These are phyloP conservation scores for Mucor mucedo DNA, from an alignment of 371 early-diverging fungal species.

Conservation along the genomic window DNA sequence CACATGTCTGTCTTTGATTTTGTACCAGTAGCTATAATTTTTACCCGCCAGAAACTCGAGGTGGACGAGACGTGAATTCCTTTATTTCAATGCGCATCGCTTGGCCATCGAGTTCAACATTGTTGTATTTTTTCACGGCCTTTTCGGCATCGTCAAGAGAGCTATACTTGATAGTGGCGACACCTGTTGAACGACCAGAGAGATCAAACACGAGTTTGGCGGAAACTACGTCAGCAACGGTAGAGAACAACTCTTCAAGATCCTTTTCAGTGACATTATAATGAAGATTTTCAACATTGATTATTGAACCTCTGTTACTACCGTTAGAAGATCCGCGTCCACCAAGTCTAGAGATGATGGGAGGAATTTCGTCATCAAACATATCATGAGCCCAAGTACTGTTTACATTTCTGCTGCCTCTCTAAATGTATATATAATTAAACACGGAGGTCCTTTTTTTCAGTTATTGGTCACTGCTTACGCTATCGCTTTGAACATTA, in stretches of 20 bases:
- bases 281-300: conserved; percentile 44
- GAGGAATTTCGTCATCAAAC: conserved; percentile 37
- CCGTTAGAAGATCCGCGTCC: conserved; percentile 5
- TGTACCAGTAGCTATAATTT: not conserved
- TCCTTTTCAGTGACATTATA: conserved; percentile 51
- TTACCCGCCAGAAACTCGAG: conserved; percentile 9
- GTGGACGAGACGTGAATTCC: conserved; percentile 4
- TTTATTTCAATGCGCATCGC: conserved; percentile 15
- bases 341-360: conserved; percentile 40
- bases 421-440: conserved; percentile 4
- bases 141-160: conserved; percentile 34
- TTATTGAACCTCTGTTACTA: conserved; percentile 8
- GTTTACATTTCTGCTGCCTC: conserved; percentile 28
- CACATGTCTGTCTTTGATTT: not conserved
- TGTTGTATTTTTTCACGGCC: conserved; percentile 48
- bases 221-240: conserved; percentile 42
- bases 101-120: conserved; percentile 48
- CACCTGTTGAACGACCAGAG: conserved; percentile 53
- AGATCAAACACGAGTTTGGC: conserved; percentile 43
- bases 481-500: conserved; percentile 28
- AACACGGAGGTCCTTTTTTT: not conserved
- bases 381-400: conserved; percentile 46
- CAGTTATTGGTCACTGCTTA: conserved; percentile 1
- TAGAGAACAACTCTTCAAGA: conserved; percentile 46
- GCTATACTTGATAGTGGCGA: conserved; percentile 36